A percentile compares a stretch with the other conserved stretches of the same genome.
These are phyloP conservation scores for Hypoxylon sp. DNA, from an alignment of 2,329 filamentous ascomycete species.

Conservation along the genomic window DNA sequence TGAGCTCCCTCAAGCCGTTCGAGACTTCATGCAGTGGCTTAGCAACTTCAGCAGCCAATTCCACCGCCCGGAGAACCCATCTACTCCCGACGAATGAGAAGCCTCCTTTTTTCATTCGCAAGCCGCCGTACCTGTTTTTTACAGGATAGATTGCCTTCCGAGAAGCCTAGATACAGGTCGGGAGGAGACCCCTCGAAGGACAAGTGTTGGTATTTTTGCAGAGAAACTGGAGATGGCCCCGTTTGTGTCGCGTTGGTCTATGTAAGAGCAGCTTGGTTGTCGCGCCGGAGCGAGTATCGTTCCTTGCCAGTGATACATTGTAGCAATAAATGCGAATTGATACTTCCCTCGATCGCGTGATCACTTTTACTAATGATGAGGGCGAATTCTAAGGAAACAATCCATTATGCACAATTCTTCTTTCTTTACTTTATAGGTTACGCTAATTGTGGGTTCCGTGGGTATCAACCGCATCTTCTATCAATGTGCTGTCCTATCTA, in stretches of 20 bases:
- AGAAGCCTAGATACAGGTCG: neutral
- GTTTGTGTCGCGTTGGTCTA: slow-evolving; percentile 32
- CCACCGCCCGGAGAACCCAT: neutral
- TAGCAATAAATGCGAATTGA: slow-evolving; percentile 46
- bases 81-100: neutral
- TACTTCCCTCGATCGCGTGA: slow-evolving; percentile 25
- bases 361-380: slow-evolving; percentile 5
- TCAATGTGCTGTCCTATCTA: slow-evolving; percentile 22
- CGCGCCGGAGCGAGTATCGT: slow-evolving; percentile 29
- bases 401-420: neutral
- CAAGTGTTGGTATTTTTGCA: slow-evolving; percentile 17
- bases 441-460: slow-evolving; percentile 15
- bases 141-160: neutral
- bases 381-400: neutral
- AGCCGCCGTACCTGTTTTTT: neutral
- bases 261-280: slow-evolving; percentile 28
- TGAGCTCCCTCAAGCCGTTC: slow-evolving; percentile 28
- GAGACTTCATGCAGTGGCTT: slow-evolving; percentile 26
- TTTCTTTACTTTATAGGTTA: neutral
- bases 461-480: slow-evolving; percentile 25
- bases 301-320: slow-evolving; percentile 39
- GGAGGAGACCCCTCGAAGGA: slow-evolving; percentile 11
- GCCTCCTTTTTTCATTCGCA: no score
- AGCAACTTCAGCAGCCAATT: slow-evolving; percentile 4
- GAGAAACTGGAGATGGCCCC: slow-evolving; percentile 11